Base-by-base conservation (phyloP, 768 basidiomycete genomes). In the Mrakia gelida region DNA sequence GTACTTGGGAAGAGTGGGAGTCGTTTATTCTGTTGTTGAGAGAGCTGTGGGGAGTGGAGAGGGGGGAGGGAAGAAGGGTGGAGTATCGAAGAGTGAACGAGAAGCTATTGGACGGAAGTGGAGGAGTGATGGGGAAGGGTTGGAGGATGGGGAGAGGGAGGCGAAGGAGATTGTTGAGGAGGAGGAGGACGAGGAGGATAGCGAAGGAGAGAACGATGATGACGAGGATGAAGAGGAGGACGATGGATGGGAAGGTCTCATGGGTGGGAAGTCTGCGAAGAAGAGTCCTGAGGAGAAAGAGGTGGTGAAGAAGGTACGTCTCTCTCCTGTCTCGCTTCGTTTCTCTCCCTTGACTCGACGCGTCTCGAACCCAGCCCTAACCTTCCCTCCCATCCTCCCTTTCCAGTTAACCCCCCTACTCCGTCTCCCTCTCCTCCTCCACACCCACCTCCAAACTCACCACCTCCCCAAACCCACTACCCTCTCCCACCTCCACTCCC, bases 191-290 rank as follows among this genome's bases (percentile, higher is more conserved):
- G 70, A 45, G 4, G 34, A 61, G 26, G 43, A 49, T 1, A 41
- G 30, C 30, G n/a, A 38, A 6, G 75, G 26, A 18, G 52, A 70
- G 41, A 67, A 28, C 23, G 52, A 54, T 1, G 52, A 34, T 2
- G 68, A 65, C 0, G 45, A 49, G 45, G 45, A 49, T 2, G 77
- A 61, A 23, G n/a, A n/a, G n/a, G 72, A n/a, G 16, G 71, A 65
- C 26, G 77, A 78, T 43, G 77, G 71, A 30, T 78, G 77, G 77
- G 72, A 56, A 9, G 49, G 49, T 16, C 43, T 78, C 65, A 73
- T 78, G 72, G 77, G 63, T n/a, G 73, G 63, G 26, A 63, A 63
- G 18, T 49, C 61, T 10, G 26, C 8, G 15, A 74, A 68, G 63
- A 52, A 45, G 49, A 78, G 43, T 18, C 0, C 52, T 11, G 54